phyloP scores from a whole-genome alignment of 208 protist genomes.

The Wallacemonas sp. region DNA sequence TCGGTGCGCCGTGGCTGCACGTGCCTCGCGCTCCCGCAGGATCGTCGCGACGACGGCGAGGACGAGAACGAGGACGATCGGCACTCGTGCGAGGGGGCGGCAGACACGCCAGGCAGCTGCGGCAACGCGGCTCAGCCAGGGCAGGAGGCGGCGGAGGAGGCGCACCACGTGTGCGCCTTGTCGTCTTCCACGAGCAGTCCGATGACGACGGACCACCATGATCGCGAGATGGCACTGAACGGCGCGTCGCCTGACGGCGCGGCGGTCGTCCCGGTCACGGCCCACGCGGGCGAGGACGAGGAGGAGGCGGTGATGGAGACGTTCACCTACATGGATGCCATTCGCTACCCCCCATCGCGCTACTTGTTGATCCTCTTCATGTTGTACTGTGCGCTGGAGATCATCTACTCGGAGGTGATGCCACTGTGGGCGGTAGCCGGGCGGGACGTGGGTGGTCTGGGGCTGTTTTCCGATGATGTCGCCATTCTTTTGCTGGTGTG shows the following conservation, averaged over 20 bases:
- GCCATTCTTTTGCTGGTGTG: constrained; percentile 33
- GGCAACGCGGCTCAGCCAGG: too few relatives aligned
- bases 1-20: not conserved
- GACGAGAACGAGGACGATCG: not conserved
- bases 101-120: too few relatives aligned
- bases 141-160: too few relatives aligned
- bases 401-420: constrained; percentile 39
- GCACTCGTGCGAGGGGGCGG: too few relatives aligned
- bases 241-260: too few relatives aligned
- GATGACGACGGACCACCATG: too few relatives aligned
- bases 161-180: too few relatives aligned
- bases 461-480: constrained; percentile 25
- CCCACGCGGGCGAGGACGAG: not conserved
- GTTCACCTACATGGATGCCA: constrained; percentile 42
- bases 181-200: too few relatives aligned
- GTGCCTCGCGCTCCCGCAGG: not conserved
- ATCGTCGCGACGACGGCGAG: not conserved
- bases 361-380: constrained; percentile 44
- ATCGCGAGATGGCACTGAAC: too few relatives aligned
- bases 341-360: constrained; percentile 24
- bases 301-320: not conserved
- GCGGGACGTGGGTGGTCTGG: constrained; percentile 30
- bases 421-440: constrained; percentile 47
- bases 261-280: too few relatives aligned
- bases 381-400: constrained; percentile 36